Base-by-base conservation (phyloP, 2,329 filamentous ascomycete species). In the Verticillium nubilum region DNA sequence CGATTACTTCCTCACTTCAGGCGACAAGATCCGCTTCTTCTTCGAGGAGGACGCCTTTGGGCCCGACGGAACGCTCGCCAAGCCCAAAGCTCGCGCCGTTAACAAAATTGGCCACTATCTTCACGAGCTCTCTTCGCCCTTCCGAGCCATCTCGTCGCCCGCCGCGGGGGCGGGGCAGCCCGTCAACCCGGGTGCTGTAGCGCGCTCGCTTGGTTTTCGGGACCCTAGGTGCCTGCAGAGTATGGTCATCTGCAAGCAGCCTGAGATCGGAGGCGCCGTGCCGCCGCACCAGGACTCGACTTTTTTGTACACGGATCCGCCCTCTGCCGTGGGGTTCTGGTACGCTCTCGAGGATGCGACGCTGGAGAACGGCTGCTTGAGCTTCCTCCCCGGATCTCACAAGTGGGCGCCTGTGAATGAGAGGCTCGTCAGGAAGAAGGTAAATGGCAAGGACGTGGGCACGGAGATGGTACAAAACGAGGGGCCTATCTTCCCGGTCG, bases 221-320 rank as follows among this genome's bases (percentile, higher is more conserved):
- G 91, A 96, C 72, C 91, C 93, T 2, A 80, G 89, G 23, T 85
- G 82, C 61, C 80, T 99, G 57, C 95, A 99, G 79, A 95, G 90
- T 72, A 99, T 99, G 95, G 83, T 98, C 28, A 98, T 99, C 67
- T 97, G 92, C 84, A 99, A 99, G 75, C 94, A 97, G 76, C 93
- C 95, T 25, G 91, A 96, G 75, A 97, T 98, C 58, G 95, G 95
- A 28, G 94, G 91, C 25, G 90, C 90, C 2, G 95, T 98, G 52
- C 92, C 90, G 1, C 86, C 92, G 25, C 95, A 99, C 73, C 93
- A 97, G 76, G 94, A 98, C 74, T 91, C 86, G 64, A 93, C 92
- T 1, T 99, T 98, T 67, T 67, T 99, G 62, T 98, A 96, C 73
- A 98, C 95, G 1, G 79, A 92, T 65, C 89, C 91, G 37, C 94